Evolutionary conservation across 2,329 filamentous ascomycete genomes (phyloP), one percentile per base, ranked within the genome.

Genomic region (Helotiales sp.): DNA sequence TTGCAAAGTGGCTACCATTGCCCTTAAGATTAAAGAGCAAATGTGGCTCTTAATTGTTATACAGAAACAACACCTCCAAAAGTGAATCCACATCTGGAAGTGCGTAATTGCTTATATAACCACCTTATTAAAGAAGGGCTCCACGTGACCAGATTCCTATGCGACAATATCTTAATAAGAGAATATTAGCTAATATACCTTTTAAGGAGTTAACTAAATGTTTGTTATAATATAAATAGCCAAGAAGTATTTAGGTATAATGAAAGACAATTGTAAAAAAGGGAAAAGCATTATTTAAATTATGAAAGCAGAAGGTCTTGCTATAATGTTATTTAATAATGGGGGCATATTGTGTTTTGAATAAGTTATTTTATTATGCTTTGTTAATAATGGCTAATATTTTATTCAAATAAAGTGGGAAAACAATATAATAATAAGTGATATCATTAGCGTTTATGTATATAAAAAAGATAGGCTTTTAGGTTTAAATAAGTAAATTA

Each of bases 151-250:
- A n/a, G n/a, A n/a, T n/a, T n/a, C n/a, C n/a, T n/a, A n/a, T n/a
- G n/a, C n/a, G n/a, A n/a, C n/a, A n/a, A n/a, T 47, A 47, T 47
- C 43, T 47, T n/a, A 22, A 47, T 47, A n/a, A n/a, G 43, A 47
- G 22, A n/a, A 20, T 20, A 47, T 47, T n/a, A n/a, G 15, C 43
- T n/a, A n/a, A 47, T 47, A 47, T 20, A 47, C 43, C 43, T 20
- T 6, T n/a, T 6, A 15, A 47, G 43, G 43, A 47, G 43, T 47
- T 47, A n/a, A 47, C 43, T 2, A 22, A 6, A 47, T 47, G 43
- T 47, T n/a, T 22, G 43, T n/a, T 47, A n/a, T n/a, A 47, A 47
- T 47, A 47, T 15, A 5, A 15, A 47, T 47, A 47, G 43, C 43
- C 11, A 10, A 47, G 20, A 22, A 47, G 43, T 47, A 47, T n/a